Evolutionary conservation across 176 grass and related monocot genomes (phyloP).

Genomic region (Ensete glaucum): DNA sequence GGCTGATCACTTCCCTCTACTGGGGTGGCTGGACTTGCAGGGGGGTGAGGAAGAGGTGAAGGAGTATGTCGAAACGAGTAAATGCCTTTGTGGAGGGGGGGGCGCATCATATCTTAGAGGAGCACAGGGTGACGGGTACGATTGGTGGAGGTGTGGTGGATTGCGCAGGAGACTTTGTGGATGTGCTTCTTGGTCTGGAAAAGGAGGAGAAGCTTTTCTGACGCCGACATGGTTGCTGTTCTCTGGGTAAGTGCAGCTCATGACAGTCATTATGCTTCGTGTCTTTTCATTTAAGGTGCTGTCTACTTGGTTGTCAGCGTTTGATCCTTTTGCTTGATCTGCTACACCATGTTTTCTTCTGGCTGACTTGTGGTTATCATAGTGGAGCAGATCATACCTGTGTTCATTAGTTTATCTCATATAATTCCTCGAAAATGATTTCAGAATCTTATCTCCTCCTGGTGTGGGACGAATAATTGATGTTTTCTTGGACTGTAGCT

Average conservation of each 20-base stretch:
- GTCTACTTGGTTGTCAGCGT: no score
- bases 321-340: no score
- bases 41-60: background rate
- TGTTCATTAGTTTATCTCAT: no score
- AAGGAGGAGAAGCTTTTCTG: slow-evolving; percentile 7
- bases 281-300: no score
- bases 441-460: background rate
- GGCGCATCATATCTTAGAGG: background rate
- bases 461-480: background rate
- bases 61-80: background rate
- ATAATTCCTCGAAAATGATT: background rate
- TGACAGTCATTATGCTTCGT: background rate
- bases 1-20: background rate
- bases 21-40: slow-evolving; percentile 2
- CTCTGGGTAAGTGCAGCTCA: slow-evolving; percentile 3
- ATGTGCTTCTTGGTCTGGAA: slow-evolving; percentile 4
- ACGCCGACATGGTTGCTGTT: slow-evolving; percentile 9
- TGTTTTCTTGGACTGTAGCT: background rate
- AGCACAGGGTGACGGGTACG: background rate
- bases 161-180: background rate
- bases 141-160: background rate
- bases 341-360: no score
- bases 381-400: no score
- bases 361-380: no score
- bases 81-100: background rate